Base-by-base conservation (phyloP, 768 basidiomycete genomes). In the Sarcodon sp. region DNA sequence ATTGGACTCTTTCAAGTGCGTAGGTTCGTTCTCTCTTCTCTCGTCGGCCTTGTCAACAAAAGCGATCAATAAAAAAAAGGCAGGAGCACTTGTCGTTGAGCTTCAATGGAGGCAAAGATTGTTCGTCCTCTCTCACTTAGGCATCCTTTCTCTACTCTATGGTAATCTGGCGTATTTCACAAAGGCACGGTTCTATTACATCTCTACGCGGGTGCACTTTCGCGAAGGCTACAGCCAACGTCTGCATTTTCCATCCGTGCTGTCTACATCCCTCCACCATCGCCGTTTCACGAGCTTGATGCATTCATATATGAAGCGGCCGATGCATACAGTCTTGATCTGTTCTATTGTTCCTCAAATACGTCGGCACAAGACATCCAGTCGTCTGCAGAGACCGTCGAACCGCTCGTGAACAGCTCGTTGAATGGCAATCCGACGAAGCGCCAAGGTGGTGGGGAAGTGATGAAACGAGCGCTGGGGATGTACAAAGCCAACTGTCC, bases 101-200 rank as follows among this genome's bases (percentile, higher is more conserved):
- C 64, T 99, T 97, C 69, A 99, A 98, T 55, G 96, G 96, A 8
- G 96, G 96, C 46, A 99, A 99, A 63, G 96, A 99, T 60, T 99
- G 96, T 94, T 57, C 56, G 81, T 70, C 18, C 6, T 33, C 36
- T 43, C 13, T 43, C 45, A 5, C 49, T 7, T 35, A 45, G 8
- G 47, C 41, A 32, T 31, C 41, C 31, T 27, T 34, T 27, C 11
- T 10, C 6, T 45, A 4, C 13, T 15, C 27, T 34, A 38, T 12
- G 4, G 27, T 39, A 27, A 35, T 34, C 44, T 49, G 33, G 46
- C 50, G 43, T 13, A 1, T 50, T 32, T 47, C n/a, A 35, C 39
- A 44, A 58, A 97, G 92, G 92, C 60, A 98, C 93, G 4, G 91
- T 96, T n/a, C 75, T 98, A 21, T 70, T 98, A 9, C 92, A 96